Evolutionary conservation across 2,329 filamentous ascomycete species (phyloP), one percentile per base, ranked within the genome.

Genomic region (Aspergillus novofumigatus): DNA sequence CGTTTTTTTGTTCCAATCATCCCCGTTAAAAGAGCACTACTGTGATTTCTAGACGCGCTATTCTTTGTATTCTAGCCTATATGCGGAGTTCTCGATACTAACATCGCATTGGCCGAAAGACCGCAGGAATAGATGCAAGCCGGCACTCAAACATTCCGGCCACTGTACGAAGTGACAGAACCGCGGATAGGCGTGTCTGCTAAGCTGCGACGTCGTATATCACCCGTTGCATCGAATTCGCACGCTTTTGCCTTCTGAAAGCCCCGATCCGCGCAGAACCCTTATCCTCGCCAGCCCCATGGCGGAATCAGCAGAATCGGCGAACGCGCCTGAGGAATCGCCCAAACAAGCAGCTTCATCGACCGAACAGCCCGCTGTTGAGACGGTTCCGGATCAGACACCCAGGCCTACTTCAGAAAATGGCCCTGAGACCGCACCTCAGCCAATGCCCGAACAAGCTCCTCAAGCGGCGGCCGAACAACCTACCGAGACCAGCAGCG

Each of bases 301-400:
- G 65, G 62, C 65, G 21, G 65, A 67, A 26, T 55, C 60, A 9
- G 45, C 55, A 49, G 62, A 67, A 48, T 54, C 59, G 51, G 51
- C 59, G 53, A 62, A 62, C 32, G 52, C 65, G 45, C 52, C 64
- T 42, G 54, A 59, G 7, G 61, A 66, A 28, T 57, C 56, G 50
- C 63, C 62, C 45, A 64, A 60, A 28, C 51, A 55, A 41, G 54
- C 57, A 32, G 42, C 57, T 35, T 62, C 65, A 38, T 53, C 58
- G 45, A 35, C 28, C 11, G 57, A 56, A 38, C 47, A 42, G 20
- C 42, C 53, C 44, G 20, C 48, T 35, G 21, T 42, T 21, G 51
- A 55, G 41, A 21, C 38, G 10, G 2, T 11, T 20, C 44, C 26
- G 26, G 44, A 26, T 44, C 45, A 48, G 17, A 57, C 35, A 11